Base-by-base conservation (phyloP, 2,329 filamentous ascomycete species). In the Aspergillus felis region DNA sequence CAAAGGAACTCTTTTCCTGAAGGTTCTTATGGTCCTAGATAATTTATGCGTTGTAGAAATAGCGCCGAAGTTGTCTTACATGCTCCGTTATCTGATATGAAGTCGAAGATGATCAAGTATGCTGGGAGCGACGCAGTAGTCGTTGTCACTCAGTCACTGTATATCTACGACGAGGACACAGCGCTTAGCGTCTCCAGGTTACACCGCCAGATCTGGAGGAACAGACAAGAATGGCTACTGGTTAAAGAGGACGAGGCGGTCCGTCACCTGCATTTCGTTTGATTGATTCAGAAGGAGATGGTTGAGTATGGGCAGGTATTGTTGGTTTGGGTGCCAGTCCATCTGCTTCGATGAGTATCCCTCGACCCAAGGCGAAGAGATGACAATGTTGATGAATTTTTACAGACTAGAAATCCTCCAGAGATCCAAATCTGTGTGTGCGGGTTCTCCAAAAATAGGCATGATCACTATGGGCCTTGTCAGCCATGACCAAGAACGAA, bases 121-220 rank as follows among this genome's bases (percentile, higher is more conserved):
- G 9, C 9, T 14, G 24, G 44, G 12, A 24, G 22, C 24, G 24
- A 24, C 22, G 12, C 12, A 47, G 24, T 47, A 12, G 20, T 46
- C 42, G 5, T 12, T 35, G 32, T 35, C 32, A 35, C 32, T 35
- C 32, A 35, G 20, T n/a, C 41, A 46, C n/a, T 46, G 22, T 46
- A 24, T 46, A 47, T 47, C 44, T 38, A 38, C 32, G 32, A 38
- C 14, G 32, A 38, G 32, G 32, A 38, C 32, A 17, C 14, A 17
- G 32, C 32, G 32, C 60, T 63, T 61, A 52, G 60, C 58, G 42
- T 35, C 51, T 55, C 41, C n/a, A 38, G 46, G 59, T 64, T 66
- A 64, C 64, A 66, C 64, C 64, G 64, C 64, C 56, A 66, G 62
- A 66, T 60, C 58, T 61, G 59, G 57, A 61, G 57, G 50, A 24